Percentiles rank a stretch among this genome's conserved stretches.
Evolutionary conservation across 306 rosid species (phyloP).

Genomic region (Hylodesmum podocarpum): DNA sequence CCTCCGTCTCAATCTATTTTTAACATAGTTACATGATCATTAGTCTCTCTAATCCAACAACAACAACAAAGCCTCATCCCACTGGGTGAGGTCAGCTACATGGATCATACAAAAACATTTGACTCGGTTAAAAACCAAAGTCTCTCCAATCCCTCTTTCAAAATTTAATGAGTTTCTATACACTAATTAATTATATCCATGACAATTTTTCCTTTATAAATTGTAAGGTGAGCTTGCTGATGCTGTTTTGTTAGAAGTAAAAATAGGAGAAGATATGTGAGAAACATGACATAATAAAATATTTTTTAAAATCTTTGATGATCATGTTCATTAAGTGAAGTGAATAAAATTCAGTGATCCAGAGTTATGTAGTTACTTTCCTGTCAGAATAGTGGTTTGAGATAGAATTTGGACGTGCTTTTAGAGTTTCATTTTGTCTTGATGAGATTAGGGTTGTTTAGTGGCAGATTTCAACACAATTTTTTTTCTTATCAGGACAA

Average conservation of each 20-base stretch:
- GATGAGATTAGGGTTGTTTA: slow-evolving; percentile 9
- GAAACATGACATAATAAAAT: not conserved
- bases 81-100: too few species aligned
- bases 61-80: too few species aligned
- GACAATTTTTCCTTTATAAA: not conserved
- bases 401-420: not conserved
- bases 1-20: slow-evolving; percentile 22
- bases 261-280: not conserved
- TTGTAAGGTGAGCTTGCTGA: slow-evolving; percentile 8
- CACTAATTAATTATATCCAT: slow-evolving; percentile 11
- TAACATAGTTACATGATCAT: not conserved
- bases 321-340: slow-evolving; percentile 4
- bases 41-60: slow-evolving; percentile 13
- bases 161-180: not conserved
- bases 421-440: slow-evolving; percentile 4
- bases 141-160: slow-evolving; percentile 10
- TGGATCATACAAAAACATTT: too few species aligned
- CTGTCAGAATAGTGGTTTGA: not conserved
- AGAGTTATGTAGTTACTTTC: slow-evolving; percentile 16
- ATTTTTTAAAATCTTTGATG: not conserved
- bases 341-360: slow-evolving; percentile 6
- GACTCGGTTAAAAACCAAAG: too few species aligned
- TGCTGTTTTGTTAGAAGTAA: not conserved
- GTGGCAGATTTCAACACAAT: slow-evolving; percentile 19
- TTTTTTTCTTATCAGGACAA: slow-evolving; percentile 59